Conservation (phyloP, 169 alveolate genomes). For the Eimeria praecox region DNA sequence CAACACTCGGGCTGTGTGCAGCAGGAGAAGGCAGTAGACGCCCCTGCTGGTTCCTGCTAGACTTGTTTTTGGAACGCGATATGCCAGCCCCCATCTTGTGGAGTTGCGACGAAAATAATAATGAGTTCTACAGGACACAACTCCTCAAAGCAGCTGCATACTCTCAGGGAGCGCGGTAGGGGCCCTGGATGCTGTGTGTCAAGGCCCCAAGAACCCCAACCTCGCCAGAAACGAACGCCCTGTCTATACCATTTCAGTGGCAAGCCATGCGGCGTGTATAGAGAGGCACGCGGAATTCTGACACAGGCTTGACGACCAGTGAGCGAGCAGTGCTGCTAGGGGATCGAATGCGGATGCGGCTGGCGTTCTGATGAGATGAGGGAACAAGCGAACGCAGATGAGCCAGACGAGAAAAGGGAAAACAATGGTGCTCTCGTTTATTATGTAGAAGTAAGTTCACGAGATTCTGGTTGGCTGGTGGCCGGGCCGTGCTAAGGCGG, state of each 20-base stretch:
- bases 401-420: background rate
- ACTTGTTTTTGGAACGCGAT: conserved; percentile 35
- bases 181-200: conserved; percentile 30
- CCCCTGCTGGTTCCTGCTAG: conserved; percentile 49
- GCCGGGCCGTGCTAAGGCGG: conserved; percentile 46
- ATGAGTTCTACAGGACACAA: background rate
- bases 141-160: background rate
- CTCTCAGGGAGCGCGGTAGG: background rate
- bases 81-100: conserved; percentile 64
- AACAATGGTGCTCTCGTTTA: background rate
- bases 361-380: background rate
- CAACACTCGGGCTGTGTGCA: conserved; percentile 8
- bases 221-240: background rate
- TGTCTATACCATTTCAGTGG: background rate
- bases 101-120: background rate
- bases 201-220: conserved; percentile 2
- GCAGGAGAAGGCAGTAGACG: conserved; percentile 50
- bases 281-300: background rate
- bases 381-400: background rate
- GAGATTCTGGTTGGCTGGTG: conserved; percentile 13
- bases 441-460: background rate
- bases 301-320: background rate
- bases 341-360: background rate
- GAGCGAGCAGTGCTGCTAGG: background rate
- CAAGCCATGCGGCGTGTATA: background rate